These are phyloP conservation scores for Lentinula edodes DNA, from an alignment of 768 basidiomycete species.

Conservation along the genomic window DNA sequence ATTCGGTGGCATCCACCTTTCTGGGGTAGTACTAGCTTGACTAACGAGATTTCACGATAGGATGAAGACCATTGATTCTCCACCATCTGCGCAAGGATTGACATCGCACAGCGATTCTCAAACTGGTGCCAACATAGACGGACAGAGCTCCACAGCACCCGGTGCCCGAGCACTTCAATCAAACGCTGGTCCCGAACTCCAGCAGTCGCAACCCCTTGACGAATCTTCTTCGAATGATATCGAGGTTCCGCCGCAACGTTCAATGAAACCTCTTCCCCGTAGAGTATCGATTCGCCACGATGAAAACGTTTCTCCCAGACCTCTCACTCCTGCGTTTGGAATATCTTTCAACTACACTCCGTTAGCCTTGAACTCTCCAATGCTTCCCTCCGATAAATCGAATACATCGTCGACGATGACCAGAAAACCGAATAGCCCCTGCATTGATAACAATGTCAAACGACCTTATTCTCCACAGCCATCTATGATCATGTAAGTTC, in stretches of 20 bases:
- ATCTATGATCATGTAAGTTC: too few species aligned
- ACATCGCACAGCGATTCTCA: too few species aligned
- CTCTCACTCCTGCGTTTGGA: background rate
- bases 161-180: too few species aligned
- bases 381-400: background rate
- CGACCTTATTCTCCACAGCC: too few species aligned
- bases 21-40: background rate
- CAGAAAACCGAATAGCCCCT: background rate
- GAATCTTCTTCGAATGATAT: too few species aligned
- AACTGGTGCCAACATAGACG: too few species aligned
- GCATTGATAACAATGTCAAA: too few species aligned
- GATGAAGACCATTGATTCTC: background rate
- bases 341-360: background rate
- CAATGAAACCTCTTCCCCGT: background rate
- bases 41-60: background rate
- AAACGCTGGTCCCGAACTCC: too few species aligned
- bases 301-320: background rate
- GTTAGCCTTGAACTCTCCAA: background rate
- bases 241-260: background rate
- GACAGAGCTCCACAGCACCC: too few species aligned
- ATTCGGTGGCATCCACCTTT: background rate
- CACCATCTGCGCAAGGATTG: too few species aligned
- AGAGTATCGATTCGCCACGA: background rate
- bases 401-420: background rate
- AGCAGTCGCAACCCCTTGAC: too few species aligned